phyloP scores from a whole-genome alignment of 441 rosid species.

The Eutrema salsugineum region DNA sequence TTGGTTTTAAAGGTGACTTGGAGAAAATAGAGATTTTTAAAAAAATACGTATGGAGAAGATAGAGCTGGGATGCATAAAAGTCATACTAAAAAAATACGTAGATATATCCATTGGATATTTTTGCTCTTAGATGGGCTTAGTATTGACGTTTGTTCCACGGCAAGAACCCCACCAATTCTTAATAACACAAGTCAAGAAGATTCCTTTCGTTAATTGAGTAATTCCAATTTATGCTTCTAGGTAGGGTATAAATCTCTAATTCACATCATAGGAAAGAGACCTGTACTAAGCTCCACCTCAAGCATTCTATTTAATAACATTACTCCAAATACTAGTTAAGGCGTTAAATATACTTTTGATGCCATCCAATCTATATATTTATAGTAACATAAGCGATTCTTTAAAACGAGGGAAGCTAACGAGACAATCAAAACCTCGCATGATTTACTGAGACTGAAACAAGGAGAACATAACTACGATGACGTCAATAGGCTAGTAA shows the following conservation, averaged over 20 bases:
- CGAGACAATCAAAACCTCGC: neutral
- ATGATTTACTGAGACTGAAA: neutral
- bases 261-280: constrained; percentile 12
- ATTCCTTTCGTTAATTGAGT: neutral
- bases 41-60: too few relatives aligned
- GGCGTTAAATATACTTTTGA: neutral
- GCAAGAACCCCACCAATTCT: constrained; percentile 13
- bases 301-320: constrained; percentile 3
- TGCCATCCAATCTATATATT: neutral
- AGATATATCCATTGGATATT: neutral
- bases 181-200: constrained; percentile 8
- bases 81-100: neutral
- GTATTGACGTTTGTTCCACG: constrained; percentile 3
- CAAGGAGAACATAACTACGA: neutral
- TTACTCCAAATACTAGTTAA: neutral
- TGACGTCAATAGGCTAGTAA: neutral
- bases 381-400: neutral
- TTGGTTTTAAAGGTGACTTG: neutral
- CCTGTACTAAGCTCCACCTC: constrained; percentile 1
- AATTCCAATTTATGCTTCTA: neutral
- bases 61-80: neutral
- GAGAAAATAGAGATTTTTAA: neutral
- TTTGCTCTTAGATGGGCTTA: neutral
- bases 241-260: neutral
- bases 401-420: neutral